A percentile compares a stretch with the other conserved stretches of the same genome.
phyloP scores from a whole-genome alignment of 164 flowering plant species.

The Platanus orientalis region DNA sequence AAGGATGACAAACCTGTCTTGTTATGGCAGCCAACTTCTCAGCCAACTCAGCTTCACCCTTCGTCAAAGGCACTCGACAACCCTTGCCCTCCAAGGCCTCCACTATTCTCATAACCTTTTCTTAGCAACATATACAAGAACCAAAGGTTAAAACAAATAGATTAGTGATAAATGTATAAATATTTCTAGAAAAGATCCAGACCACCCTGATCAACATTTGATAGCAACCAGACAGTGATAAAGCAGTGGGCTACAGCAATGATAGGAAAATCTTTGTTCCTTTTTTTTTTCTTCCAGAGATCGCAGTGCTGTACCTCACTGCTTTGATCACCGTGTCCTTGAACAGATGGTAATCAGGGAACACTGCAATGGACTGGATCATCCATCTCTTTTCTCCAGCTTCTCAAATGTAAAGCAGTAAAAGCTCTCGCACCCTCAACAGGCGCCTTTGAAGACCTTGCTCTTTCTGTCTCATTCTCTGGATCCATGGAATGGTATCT shows the following conservation, averaged over 20 bases:
- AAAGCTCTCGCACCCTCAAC: conserved; percentile 55
- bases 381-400: neutral
- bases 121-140: neutral
- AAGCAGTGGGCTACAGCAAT: neutral
- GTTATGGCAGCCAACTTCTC: conserved; percentile 76
- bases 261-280: neutral
- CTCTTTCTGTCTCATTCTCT: conserved; percentile 85
- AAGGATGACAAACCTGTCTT: conserved; percentile 59
- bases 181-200: neutral
- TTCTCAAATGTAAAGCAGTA: neutral
- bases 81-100: conserved; percentile 94
- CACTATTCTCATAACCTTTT: conserved; percentile 83
- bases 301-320: neutral
- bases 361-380: neutral
- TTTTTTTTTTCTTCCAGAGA: neutral
- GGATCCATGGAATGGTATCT: conserved; percentile 83
- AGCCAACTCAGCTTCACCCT: conserved; percentile 90
- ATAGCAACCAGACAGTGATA: neutral
- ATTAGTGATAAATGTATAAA: neutral
- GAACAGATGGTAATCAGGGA: neutral
- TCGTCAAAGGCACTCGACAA: conserved; percentile 70
- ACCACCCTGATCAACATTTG: neutral
- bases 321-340: neutral
- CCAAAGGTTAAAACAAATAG: conserved; percentile 1
- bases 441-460: conserved; percentile 92